Evolutionary conservation across 1,284 basidiomycete genomes (phyloP), one percentile per base, ranked within the genome.

Genomic region (Heterobasidion parviporum): DNA sequence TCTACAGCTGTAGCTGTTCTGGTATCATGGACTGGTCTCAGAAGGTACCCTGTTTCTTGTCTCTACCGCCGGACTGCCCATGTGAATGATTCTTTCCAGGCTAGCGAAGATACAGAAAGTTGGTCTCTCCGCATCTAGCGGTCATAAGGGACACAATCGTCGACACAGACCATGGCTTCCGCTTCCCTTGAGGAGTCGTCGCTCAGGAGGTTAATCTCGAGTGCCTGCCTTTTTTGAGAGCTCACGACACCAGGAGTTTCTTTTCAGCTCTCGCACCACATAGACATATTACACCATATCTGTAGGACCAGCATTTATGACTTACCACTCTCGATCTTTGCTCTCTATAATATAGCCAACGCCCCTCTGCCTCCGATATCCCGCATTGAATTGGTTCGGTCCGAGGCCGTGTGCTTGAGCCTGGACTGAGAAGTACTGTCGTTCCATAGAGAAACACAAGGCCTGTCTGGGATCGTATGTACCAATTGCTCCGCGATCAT

Each of bases 11-110:
- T 83, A 41, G 83, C 82, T 10, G 63, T 78, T 26, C 63, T 82
- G 18, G 80, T 87, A 52, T 77, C 82, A 8, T 82, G 74, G 74
- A 64, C 70, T 33, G 87, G 86, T 9, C 70, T 89, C 26, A 77
- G 82, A 64, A 82, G 74, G 87, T 87, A 65, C 55, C 66, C 18
- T 51, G 26, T 26, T 26, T 26, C 16, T 59, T 41, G 9, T 35
- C 54, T 55, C 20, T 54, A 18, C 47, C 52, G 16, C 36, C 33
- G 3, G 8, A 12, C 15, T 32, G 16, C 8, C 44, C 16, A 35
- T 38, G 9, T 8, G 55, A 52, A 6, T n/a, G 26, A 26, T 51
- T 46, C 33, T 10, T 46, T 34, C 26, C 51, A 63, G 60, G 45
- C 55, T 62, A 15, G 51, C 56, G 51, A 57, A 57, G 59, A 59